A percentile compares a stretch with the other conserved stretches of the same genome.
Evolutionary conservation across 2,329 filamentous ascomycete species (phyloP).

Genomic region (Nakataea oryzae): DNA sequence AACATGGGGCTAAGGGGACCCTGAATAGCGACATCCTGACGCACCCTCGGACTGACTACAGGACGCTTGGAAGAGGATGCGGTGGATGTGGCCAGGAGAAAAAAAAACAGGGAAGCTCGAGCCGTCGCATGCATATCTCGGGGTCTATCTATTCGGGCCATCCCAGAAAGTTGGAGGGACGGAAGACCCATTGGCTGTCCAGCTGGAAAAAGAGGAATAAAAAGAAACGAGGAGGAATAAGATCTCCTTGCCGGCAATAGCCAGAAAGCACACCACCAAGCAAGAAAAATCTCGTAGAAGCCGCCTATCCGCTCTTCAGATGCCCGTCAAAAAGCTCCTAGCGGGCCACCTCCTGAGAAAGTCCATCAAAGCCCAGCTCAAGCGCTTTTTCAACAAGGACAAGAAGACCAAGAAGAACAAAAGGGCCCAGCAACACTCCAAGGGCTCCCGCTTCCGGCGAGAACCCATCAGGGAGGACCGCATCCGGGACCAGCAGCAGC

Average conservation of each 20-base stretch:
- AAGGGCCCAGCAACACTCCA: no score
- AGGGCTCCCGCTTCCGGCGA: no score
- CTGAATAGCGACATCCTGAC: background rate
- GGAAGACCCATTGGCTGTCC: no score
- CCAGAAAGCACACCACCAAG: background rate
- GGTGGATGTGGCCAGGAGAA: background rate
- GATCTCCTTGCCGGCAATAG: background rate
- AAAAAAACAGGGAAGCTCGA: background rate
- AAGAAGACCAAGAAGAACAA: no score
- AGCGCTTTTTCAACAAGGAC: no score
- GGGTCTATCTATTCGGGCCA: no score
- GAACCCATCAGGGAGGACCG: no score
- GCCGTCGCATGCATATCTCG: no score
- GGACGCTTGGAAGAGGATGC: background rate
- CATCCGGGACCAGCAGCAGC: no score
- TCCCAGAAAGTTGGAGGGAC: no score
- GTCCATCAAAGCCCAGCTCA: no score
- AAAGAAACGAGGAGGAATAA: background rate
- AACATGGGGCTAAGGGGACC: background rate
- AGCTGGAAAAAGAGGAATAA: background rate
- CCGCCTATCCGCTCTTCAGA: background rate
- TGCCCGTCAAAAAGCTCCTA: background rate
- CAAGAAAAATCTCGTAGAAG: background rate
- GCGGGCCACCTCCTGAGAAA: background rate
- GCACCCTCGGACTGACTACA: no score